Evolutionary conservation across 371 early-diverging fungal species (phyloP).

Genomic region (Mucor sp.): DNA sequence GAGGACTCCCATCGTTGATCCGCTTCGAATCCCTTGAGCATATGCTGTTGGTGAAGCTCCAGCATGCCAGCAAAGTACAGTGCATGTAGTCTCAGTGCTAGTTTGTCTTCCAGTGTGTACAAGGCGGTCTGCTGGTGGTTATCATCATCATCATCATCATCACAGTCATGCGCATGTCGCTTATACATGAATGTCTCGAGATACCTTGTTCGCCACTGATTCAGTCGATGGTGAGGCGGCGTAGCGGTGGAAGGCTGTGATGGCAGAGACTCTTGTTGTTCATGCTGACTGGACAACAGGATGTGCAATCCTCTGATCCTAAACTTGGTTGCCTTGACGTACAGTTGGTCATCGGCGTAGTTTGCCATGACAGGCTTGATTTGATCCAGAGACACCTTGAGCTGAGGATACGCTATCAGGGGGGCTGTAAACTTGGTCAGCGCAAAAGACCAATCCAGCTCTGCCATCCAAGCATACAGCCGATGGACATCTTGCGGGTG

Average conservation of each 20-base stretch:
- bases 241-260: not conserved
- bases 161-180: not conserved
- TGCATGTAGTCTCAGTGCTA: constrained; percentile 20
- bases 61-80: constrained; percentile 29
- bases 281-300: not conserved
- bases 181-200: constrained; percentile 2
- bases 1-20: not conserved
- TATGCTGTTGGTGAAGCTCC: constrained; percentile 25
- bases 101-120: constrained; percentile 4
- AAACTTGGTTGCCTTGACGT: constrained; percentile 6
- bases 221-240: not conserved
- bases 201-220: constrained; percentile 12
- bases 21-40: constrained; percentile 22
- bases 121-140: not conserved
- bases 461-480: constrained; percentile 22
- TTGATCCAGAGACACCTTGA: not conserved
- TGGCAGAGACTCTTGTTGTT: not conserved
- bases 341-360: not conserved
- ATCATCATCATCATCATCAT: not conserved
- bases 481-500: constrained; percentile 5
- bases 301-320: constrained; percentile 6
- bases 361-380: not conserved
- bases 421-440: constrained; percentile 14
- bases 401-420: constrained; percentile 6
- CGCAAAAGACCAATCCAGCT: constrained; percentile 19